A percentile compares a stretch with the other conserved stretches of the same genome.
These are phyloP conservation scores for Jaenimonas drosophilae DNA, from an alignment of 208 protist genomes.

Conservation along the genomic window DNA sequence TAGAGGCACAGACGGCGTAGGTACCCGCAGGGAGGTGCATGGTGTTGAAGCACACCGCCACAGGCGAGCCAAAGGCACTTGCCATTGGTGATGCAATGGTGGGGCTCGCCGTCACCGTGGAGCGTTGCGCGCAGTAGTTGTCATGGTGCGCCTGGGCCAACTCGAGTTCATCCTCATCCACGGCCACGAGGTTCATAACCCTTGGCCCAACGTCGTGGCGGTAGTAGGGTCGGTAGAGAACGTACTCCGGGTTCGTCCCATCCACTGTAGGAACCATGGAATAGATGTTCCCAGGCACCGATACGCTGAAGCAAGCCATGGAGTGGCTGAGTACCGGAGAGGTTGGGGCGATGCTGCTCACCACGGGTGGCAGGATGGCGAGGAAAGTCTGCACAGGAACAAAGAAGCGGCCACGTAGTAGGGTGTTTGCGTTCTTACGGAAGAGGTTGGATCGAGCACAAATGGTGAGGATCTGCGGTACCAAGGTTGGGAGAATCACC, in stretches of 20 bases:
- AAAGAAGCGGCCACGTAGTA: background rate
- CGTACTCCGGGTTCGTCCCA: background rate
- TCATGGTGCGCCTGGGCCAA: background rate
- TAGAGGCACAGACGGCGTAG: conserved; percentile 14
- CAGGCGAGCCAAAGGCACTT: background rate
- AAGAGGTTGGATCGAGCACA: background rate
- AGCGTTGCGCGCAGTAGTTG: conserved; percentile 4
- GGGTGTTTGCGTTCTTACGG: background rate
- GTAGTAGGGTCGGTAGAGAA: conserved; percentile 3
- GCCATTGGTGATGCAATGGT: background rate
- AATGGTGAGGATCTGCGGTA: too few relatives aligned
- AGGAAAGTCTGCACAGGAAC: background rate
- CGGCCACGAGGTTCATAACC: conserved; percentile 10
- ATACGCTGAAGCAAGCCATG: conserved; percentile 6
- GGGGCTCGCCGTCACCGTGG: background rate
- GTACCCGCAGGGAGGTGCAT: background rate
- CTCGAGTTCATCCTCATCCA: conserved; percentile 1
- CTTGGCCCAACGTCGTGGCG: background rate
- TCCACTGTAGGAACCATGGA: conserved; percentile 9
- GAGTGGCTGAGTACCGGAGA: conserved; percentile 2
- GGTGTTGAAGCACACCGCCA: conserved; percentile 10
- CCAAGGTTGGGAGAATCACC: too few relatives aligned
- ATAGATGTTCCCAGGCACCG: conserved; percentile 12
- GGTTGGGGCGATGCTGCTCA: conserved; percentile 1
- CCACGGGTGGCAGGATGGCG: conserved; percentile 6